These are phyloP conservation scores for Claviceps capensis DNA, from an alignment of 2,329 filamentous ascomycete genomes.

Conservation along the genomic window DNA sequence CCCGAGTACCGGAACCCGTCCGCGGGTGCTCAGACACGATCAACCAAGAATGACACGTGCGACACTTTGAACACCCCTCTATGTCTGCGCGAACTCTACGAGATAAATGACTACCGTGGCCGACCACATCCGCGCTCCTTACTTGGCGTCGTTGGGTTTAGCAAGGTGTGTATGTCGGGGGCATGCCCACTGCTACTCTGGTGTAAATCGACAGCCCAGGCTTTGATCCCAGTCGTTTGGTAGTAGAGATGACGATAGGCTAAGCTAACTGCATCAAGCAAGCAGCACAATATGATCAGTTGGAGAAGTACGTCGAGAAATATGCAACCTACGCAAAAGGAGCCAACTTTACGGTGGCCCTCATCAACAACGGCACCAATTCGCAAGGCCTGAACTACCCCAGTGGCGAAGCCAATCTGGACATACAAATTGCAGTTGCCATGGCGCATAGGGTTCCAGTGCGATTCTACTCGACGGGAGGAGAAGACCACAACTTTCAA, in stretches of 20 bases:
- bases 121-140: slow-evolving; percentile 46
- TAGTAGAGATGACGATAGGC: background rate
- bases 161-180: slow-evolving; percentile 19
- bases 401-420: slow-evolving; percentile 23
- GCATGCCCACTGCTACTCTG: too few species aligned
- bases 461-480: slow-evolving; percentile 19
- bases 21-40: background rate
- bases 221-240: too few species aligned
- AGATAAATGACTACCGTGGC: slow-evolving; percentile 31
- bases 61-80: slow-evolving; percentile 26
- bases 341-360: slow-evolving; percentile 40
- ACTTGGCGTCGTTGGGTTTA: slow-evolving; percentile 44
- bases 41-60: slow-evolving; percentile 15
- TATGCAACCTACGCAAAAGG: slow-evolving; percentile 39
- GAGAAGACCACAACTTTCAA: slow-evolving; percentile 16
- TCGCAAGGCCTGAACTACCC: slow-evolving; percentile 24
- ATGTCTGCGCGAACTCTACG: slow-evolving; percentile 31
- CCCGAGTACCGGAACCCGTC: background rate
- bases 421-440: slow-evolving; percentile 22
- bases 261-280: slow-evolving; percentile 19
- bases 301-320: slow-evolving; percentile 38
- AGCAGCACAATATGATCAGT: slow-evolving; percentile 38
- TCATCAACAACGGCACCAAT: slow-evolving; percentile 43
- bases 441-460: slow-evolving; percentile 22
- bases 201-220: too few species aligned